Conservation (phyloP, 345 rosid species). For the Gossypium arboreum region DNA sequence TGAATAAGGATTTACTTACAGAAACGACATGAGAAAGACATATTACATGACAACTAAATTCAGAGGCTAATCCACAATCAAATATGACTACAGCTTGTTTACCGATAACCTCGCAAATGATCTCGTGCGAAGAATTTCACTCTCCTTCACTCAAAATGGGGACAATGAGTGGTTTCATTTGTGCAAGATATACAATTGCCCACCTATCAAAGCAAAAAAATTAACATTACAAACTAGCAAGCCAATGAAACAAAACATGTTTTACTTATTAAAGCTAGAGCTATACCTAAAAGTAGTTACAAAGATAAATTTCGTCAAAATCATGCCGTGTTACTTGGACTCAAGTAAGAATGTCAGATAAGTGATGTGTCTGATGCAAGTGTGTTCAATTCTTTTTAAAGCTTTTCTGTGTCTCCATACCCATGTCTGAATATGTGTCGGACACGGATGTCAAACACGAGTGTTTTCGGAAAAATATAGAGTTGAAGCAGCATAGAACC, state of each 20-base stretch:
- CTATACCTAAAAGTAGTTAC: not conserved
- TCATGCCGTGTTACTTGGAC: not conserved
- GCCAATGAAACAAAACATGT: not conserved
- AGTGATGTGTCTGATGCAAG: no score
- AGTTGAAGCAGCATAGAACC: not conserved
- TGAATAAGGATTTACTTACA: constrained; percentile 31
- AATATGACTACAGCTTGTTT: not conserved
- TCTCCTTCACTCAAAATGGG: constrained; percentile 80
- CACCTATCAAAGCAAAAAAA: constrained; percentile 49
- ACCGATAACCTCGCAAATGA: not conserved
- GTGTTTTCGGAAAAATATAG: not conserved
- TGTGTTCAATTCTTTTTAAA: no score
- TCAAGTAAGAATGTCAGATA: not conserved
- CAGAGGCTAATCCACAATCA: not conserved
- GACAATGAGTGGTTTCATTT: constrained; percentile 96
- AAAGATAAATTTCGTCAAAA: not conserved
- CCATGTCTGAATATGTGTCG: no score
- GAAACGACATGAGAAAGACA: constrained; percentile 24
- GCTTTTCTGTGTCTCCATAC: no score
- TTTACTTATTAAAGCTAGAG: not conserved
- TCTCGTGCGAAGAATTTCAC: constrained; percentile 30
- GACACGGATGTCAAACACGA: not conserved
- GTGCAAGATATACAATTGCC: constrained; percentile 97
- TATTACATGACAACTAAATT: constrained; percentile 16
- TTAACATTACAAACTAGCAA: constrained; percentile 1